Conservation (phyloP, 805 yeast genomes). For the Candida maris region DNA sequence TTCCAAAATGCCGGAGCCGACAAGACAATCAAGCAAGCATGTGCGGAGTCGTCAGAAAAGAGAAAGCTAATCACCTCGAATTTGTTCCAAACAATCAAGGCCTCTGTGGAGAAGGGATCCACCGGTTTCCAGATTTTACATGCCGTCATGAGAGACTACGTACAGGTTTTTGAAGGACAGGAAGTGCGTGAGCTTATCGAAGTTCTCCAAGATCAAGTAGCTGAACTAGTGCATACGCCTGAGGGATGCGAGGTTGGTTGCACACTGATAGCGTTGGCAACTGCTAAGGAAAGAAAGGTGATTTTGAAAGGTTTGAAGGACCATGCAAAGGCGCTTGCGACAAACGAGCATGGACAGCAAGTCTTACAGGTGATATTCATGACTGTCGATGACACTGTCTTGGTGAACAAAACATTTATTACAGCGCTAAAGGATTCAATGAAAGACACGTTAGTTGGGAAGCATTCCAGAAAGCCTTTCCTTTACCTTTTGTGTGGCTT, state of each 20-base stretch:
- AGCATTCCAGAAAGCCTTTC: slow-evolving; percentile 86
- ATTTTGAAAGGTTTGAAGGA: slow-evolving; percentile 69
- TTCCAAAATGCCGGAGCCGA: slow-evolving; percentile 73
- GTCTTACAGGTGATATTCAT: slow-evolving; percentile 76
- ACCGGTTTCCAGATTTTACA: slow-evolving; percentile 94
- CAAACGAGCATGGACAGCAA: slow-evolving; percentile 81
- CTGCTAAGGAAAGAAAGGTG: slow-evolving; percentile 86
- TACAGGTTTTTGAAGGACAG: slow-evolving; percentile 62
- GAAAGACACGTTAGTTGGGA: slow-evolving; percentile 57
- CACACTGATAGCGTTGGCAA: slow-evolving; percentile 72
- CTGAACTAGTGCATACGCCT: slow-evolving; percentile 91
- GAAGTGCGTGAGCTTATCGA: slow-evolving; percentile 82
- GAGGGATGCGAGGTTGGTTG: slow-evolving; percentile 94
- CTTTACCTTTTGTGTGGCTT: slow-evolving; percentile 75
- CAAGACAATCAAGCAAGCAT: slow-evolving; percentile 61
- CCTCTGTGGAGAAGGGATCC: slow-evolving; percentile 92
- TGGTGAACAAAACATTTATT: slow-evolving; percentile 68
- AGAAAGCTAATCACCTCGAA: slow-evolving; percentile 70
- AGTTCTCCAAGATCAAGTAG: slow-evolving; percentile 78
- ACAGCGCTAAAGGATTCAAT: slow-evolving; percentile 52
- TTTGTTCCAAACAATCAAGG: slow-evolving; percentile 76
- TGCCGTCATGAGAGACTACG: slow-evolving; percentile 91
- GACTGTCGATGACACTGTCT: slow-evolving; percentile 91
- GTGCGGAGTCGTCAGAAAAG: slow-evolving; percentile 70
- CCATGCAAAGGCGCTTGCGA: slow-evolving; percentile 71